Conservation (phyloP, 176 grass and related monocot species). For the Musa itinerans region DNA sequence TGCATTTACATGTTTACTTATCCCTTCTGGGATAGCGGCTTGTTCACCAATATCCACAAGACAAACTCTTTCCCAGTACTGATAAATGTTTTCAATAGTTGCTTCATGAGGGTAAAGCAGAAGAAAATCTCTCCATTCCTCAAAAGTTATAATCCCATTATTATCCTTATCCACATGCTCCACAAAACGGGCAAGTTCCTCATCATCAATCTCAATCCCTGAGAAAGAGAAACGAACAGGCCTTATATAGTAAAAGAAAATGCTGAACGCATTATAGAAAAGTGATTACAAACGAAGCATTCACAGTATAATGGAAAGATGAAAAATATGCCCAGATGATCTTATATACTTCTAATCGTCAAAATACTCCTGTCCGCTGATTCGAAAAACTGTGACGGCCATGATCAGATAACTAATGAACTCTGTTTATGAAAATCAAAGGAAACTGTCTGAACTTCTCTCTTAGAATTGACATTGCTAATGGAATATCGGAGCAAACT, state of each 20-base stretch:
- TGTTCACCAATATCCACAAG: conserved; percentile 81
- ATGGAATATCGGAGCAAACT: too few relatives aligned
- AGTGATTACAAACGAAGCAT: background rate
- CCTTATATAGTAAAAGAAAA: background rate
- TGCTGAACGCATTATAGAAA: background rate
- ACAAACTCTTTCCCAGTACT: conserved; percentile 83
- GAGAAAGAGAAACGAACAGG: conserved; percentile 28
- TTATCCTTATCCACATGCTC: conserved; percentile 92
- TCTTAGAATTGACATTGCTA: too few relatives aligned
- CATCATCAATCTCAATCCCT: conserved; percentile 82
- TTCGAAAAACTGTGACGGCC: too few relatives aligned
- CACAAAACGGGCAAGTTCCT: conserved; percentile 72
- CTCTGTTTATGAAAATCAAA: too few relatives aligned
- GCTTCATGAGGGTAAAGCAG: conserved; percentile 81
- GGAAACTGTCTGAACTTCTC: too few relatives aligned
- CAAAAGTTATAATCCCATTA: conserved; percentile 83
- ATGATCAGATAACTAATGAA: too few relatives aligned
- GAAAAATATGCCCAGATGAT: background rate
- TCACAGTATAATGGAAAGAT: background rate
- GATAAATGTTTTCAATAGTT: conserved; percentile 79
- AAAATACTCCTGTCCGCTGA: too few relatives aligned
- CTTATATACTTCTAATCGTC: too few relatives aligned
- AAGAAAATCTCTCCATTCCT: conserved; percentile 92
- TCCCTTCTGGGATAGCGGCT: conserved; percentile 65
- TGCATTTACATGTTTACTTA: conserved; percentile 58